Evolutionary conservation across 768 basidiomycete genomes (phyloP).

Genomic region (Coprinellus aureogranulatus): DNA sequence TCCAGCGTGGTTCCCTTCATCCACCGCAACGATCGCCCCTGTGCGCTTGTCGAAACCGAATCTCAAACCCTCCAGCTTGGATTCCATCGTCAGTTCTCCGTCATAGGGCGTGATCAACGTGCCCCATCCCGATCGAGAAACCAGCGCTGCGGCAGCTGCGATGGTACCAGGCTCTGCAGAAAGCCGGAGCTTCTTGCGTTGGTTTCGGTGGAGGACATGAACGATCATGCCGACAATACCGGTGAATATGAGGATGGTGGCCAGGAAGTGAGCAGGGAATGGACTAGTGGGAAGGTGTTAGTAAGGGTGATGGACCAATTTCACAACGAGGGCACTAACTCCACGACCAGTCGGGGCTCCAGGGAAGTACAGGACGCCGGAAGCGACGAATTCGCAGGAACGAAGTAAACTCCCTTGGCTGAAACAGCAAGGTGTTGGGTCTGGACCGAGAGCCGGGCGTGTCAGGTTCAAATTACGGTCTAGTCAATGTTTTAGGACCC

Average conservation of each 20-base stretch:
- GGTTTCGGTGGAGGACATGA: constrained; percentile 46
- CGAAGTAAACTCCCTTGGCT: constrained; percentile 61
- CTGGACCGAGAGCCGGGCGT: constrained; percentile 25
- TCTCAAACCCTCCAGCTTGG: constrained; percentile 47
- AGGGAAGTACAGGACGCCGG: constrained; percentile 39
- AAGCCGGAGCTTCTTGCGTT: constrained; percentile 49
- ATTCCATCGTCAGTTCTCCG: constrained; percentile 39
- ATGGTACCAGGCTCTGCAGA: constrained; percentile 60
- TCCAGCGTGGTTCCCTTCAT: constrained; percentile 29
- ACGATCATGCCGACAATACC: constrained; percentile 47
- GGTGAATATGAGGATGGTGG: constrained; percentile 44
- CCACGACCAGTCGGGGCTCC: constrained; percentile 51
- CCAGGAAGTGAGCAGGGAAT: constrained; percentile 51
- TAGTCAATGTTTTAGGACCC: constrained; percentile 17
- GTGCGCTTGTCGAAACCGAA: constrained; percentile 59
- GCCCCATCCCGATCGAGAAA: constrained; percentile 61
- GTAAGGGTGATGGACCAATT: constrained; percentile 40
- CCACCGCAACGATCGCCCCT: constrained; percentile 62
- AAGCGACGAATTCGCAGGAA: constrained; percentile 36
- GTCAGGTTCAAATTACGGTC: not conserved
- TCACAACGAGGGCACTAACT: constrained; percentile 53
- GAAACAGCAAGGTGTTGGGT: constrained; percentile 56
- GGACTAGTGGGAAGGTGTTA: constrained; percentile 35
- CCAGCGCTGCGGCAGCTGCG: constrained; percentile 53
- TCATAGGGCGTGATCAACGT: constrained; percentile 62